Base-by-base conservation (phyloP, 768 basidiomycete species). In the Suillus americanus region DNA sequence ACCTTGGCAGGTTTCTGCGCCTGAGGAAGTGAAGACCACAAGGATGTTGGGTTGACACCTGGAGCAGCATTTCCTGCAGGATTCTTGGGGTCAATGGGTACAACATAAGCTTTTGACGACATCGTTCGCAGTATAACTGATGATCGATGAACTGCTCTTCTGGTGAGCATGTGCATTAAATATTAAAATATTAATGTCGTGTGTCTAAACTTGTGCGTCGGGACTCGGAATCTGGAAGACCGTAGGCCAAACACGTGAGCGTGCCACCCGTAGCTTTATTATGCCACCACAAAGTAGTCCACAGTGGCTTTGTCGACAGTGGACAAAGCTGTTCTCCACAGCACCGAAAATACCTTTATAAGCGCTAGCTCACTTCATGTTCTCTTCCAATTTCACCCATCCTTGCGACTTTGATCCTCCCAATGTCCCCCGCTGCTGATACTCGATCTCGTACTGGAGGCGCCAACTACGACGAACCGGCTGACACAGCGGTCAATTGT, bases 51-150 rank as follows among this genome's bases (percentile, higher is more conserved):
- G 69, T 87, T 76, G 69, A 86, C 72, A 43, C 80, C 78, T 0
- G 79, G 66, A 14, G 71, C 68, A 20, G 73, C 66, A 45, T 68
- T 61, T 35, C 70, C 65, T 18, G 79, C 71, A 7, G 75, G 76
- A 64, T 63, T 73, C 64, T 79, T 71, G 67, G 82, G 85, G 72
- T 89, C 83, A 74, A 85, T 76, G 6, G 86, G 88, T 51, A 89
- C 72, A 74, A 91, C 69, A 74, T 81, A 84, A 18, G 88, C 86
- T 30, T 81, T 79, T 30, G 82, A 79, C 37, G 88, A 81, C 82
- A 88, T 87, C 43, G 76, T 77, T 72, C 75, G 64, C 35, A 68
- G 40, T 6, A 70, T 65, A n/a, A 56, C 61, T 67, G 72, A 65
- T 66, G 67, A 68, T 70, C 67, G 69, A 48, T 66, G 68, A 23